Evolutionary conservation across 2,329 filamentous ascomycete genomes (phyloP).

Genomic region (Aspergillus uvarum): DNA sequence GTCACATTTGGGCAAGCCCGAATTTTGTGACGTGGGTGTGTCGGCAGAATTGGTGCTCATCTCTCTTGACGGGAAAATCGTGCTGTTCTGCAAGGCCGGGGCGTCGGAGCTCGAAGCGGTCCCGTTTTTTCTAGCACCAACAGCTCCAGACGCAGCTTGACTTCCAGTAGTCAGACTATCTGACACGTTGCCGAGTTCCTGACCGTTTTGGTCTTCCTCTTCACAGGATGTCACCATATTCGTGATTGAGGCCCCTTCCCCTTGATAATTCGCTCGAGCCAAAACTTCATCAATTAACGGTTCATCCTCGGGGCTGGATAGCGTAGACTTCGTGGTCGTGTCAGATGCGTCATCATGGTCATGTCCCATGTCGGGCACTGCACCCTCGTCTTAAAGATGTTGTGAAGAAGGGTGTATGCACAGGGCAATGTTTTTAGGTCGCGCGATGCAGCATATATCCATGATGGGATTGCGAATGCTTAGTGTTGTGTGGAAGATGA

Average conservation of each 20-base stretch:
- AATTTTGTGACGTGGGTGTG: background rate
- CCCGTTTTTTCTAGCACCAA: background rate
- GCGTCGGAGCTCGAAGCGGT: background rate
- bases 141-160: background rate
- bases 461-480: constrained; percentile 6
- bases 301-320: constrained; percentile 15
- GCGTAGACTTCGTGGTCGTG: constrained; percentile 21
- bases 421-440: constrained; percentile 6
- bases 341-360: constrained; percentile 23
- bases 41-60: background rate
- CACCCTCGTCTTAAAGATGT: constrained; percentile 5
- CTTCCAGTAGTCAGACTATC: background rate
- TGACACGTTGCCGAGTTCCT: background rate
- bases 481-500: background rate
- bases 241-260: constrained; percentile 8
- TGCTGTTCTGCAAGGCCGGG: background rate
- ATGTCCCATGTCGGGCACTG: constrained; percentile 33
- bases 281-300: constrained; percentile 15
- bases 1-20: constrained; percentile 14
- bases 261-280: constrained; percentile 9
- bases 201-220: constrained; percentile 1
- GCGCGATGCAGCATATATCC: constrained; percentile 9
- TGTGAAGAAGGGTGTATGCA: constrained; percentile 12
- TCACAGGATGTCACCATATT: constrained; percentile 13
- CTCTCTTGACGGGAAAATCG: background rate